Base-by-base conservation (phyloP, 2,329 filamentous ascomycete genomes). In the Phyllosticta ampelicida region DNA sequence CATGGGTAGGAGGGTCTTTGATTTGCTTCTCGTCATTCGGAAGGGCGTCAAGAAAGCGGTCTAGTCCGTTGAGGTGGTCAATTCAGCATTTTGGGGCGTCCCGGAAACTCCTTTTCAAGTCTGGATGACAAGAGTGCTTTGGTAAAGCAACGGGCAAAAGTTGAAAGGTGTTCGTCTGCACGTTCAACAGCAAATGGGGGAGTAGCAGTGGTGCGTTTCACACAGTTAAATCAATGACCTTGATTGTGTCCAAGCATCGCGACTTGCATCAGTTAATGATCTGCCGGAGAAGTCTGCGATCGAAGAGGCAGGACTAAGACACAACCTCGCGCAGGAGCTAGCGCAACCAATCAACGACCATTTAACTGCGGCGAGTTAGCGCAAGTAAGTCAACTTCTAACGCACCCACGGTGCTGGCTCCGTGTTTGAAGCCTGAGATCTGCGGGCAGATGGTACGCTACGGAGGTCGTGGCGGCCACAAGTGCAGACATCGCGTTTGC, bases 81-180 rank as follows among this genome's bases (percentile, higher is more conserved):
- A 58, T 49, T 53, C 36, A 26, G 55, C 55, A 58, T 58, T 51
- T 53, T 49, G 36, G 49, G 55, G 55, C 51, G 55, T 58, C 52
- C 48, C 30, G 55, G 55, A 23, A 58, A 30, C 50, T 30, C 48
- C 36, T 58, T 58, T 49, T 53, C 36, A 48, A 53, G 55, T 51
- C 55, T 58, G 55, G 55, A 58, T 58, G 55, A 58, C 48, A 51
- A 29, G 30, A 10, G 19, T n/a, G 21, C 48, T 51, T 58, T 57
- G 55, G 55, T 26, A 26, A 26, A 26, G 23, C 23, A 51, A 58
- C 18, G 36, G 36, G n/a, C n/a, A 57, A 58, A 58, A 53, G 50
- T 53, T 58, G 55, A 58, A 26, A 23, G 16, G 51, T 30, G 51
- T n/a, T 44, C 13, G 36, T 44, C 36, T 26, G 13, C 36, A 18